phyloP scores from a whole-genome alignment of 345 rosid genomes.

The Eucalyptus sp. region DNA sequence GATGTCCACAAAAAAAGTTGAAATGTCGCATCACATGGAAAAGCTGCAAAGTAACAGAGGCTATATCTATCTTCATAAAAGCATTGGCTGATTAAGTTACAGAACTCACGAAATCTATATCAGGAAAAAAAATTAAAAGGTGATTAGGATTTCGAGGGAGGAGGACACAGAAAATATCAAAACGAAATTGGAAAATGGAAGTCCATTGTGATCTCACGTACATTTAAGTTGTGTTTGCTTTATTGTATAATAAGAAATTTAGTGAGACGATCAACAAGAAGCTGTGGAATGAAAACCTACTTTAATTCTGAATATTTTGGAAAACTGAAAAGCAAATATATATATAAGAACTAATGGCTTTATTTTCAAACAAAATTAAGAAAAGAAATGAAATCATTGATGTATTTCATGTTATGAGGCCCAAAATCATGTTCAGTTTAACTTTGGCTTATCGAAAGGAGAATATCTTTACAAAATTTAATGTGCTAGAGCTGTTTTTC shows the following conservation, averaged over 20 bases:
- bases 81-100: neutral
- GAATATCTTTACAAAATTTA: too few relatives aligned
- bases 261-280: neutral
- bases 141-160: neutral
- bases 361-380: neutral
- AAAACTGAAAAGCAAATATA: neutral
- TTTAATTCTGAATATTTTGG: neutral
- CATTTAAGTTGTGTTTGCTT: neutral
- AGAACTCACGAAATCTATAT: neutral
- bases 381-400: neutral
- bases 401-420: neutral
- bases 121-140: neutral
- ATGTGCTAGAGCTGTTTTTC: too few relatives aligned
- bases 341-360: neutral
- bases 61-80: neutral
- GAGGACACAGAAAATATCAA: neutral
- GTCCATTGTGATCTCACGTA: neutral
- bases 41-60: neutral
- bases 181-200: neutral
- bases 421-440: neutral
- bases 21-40: neutral
- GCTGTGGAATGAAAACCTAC: neutral
- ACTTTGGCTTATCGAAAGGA: neutral
- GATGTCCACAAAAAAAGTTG: neutral
- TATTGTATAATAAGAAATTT: neutral